Conservation (phyloP, 176 grass and related monocot genomes). For the Ananas comosus region DNA sequence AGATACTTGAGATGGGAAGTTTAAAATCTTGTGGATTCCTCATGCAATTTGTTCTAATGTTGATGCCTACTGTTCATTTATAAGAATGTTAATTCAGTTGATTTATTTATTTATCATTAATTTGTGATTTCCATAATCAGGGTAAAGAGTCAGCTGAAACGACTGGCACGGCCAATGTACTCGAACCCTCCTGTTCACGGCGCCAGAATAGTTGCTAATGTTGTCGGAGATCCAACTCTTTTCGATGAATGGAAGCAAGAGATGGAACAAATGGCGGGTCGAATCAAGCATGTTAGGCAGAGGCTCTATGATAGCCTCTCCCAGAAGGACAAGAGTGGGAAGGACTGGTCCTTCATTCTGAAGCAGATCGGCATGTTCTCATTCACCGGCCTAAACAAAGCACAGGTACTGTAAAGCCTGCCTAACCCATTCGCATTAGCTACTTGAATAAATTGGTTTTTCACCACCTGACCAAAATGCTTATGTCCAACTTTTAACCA, state of each 20-base stretch:
- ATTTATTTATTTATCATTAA: not conserved
- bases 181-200: conserved; percentile 88
- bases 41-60: too few species aligned
- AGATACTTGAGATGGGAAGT: too few species aligned
- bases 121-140: conserved; percentile 20
- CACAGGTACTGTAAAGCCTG: conserved; percentile 38
- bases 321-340: conserved; percentile 65
- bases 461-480: not conserved
- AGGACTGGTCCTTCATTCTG: conserved; percentile 96
- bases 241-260: conserved; percentile 94
- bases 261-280: conserved; percentile 86
- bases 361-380: conserved; percentile 98
- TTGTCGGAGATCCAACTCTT: conserved; percentile 75
- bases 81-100: not conserved
- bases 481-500: not conserved
- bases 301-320: conserved; percentile 66
- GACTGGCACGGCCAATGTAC: conserved; percentile 89
- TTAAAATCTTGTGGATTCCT: too few species aligned
- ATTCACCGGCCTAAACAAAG: conserved; percentile 78
- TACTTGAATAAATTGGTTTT: not conserved
- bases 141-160: conserved; percentile 97
- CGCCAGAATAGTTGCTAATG: conserved; percentile 80
- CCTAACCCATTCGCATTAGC: not conserved
- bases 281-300: conserved; percentile 87
- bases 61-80: too few species aligned